These are phyloP conservation scores for Kitagawia praeruptora DNA, from an alignment of 129 eudicot genomes.

Conservation along the genomic window DNA sequence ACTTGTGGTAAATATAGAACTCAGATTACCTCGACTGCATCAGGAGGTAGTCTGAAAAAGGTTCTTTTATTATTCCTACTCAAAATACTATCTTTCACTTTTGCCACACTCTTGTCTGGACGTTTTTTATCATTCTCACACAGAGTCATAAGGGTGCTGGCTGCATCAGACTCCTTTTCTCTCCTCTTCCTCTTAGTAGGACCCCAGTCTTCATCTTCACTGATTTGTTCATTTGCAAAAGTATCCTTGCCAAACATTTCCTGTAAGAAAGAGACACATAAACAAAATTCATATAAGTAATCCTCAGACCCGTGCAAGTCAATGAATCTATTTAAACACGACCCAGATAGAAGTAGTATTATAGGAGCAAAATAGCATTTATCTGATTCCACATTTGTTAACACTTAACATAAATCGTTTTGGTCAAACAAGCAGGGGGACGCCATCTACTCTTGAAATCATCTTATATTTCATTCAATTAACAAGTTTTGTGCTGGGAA, in stretches of 20 bases:
- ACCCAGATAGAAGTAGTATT: background rate
- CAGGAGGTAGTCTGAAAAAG: constrained; percentile 53
- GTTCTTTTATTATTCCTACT: constrained; percentile 30
- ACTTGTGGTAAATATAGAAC: background rate
- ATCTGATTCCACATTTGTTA: background rate
- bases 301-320: background rate
- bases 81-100: constrained; percentile 16
- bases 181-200: constrained; percentile 67
- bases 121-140: constrained; percentile 41
- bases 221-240: constrained; percentile 47
- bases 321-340: background rate
- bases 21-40: constrained; percentile 64
- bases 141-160: constrained; percentile 56
- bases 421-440: background rate
- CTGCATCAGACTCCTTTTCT: constrained; percentile 77
- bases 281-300: background rate
- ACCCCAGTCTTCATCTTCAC: constrained; percentile 99
- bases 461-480: background rate
- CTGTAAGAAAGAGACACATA: constrained; percentile 21
- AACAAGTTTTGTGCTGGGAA: background rate
- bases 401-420: background rate
- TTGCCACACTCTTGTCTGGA: constrained; percentile 19
- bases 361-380: background rate
- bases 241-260: constrained; percentile 93
- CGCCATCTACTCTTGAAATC: background rate